These are phyloP conservation scores for Penicillium brasilianum DNA, from an alignment of 2,329 filamentous ascomycete genomes.

Conservation along the genomic window DNA sequence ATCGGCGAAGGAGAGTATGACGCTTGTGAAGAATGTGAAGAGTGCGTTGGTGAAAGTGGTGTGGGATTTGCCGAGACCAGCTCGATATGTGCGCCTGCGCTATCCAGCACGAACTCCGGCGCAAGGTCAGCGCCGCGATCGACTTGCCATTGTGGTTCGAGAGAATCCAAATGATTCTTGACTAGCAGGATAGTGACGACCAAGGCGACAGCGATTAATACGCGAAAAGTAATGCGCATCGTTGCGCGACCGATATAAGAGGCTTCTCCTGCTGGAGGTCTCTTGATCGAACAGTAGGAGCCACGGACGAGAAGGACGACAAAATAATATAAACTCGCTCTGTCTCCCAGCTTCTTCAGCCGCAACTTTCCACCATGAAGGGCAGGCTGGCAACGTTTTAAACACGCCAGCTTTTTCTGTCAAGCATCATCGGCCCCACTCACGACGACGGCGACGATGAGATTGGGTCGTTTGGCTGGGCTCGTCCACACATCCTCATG, in stretches of 20 bases:
- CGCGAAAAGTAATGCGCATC: constrained; percentile 26
- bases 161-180: constrained; percentile 25
- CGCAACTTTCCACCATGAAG: background rate
- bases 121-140: constrained; percentile 3
- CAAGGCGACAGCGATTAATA: constrained; percentile 22
- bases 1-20: background rate
- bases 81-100: constrained; percentile 25
- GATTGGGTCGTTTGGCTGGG: background rate
- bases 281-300: background rate
- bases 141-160: constrained; percentile 22
- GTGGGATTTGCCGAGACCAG: constrained; percentile 24
- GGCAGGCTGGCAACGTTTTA: constrained; percentile 14
- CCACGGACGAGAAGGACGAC: background rate
- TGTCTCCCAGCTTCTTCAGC: background rate
- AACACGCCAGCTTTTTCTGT: constrained; percentile 3
- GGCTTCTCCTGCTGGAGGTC: background rate
- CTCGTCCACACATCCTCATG: background rate
- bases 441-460: background rate
- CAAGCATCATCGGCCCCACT: constrained; percentile 4
- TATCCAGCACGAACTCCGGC: constrained; percentile 13
- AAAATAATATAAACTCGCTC: no score
- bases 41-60: background rate
- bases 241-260: constrained; percentile 1
- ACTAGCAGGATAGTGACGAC: constrained; percentile 27
- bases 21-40: background rate